A percentile compares a stretch with the other conserved stretches of the same genome.
Evolutionary conservation across 208 protist genomes (phyloP).

Genomic region (Acanthamoeba sp.): DNA sequence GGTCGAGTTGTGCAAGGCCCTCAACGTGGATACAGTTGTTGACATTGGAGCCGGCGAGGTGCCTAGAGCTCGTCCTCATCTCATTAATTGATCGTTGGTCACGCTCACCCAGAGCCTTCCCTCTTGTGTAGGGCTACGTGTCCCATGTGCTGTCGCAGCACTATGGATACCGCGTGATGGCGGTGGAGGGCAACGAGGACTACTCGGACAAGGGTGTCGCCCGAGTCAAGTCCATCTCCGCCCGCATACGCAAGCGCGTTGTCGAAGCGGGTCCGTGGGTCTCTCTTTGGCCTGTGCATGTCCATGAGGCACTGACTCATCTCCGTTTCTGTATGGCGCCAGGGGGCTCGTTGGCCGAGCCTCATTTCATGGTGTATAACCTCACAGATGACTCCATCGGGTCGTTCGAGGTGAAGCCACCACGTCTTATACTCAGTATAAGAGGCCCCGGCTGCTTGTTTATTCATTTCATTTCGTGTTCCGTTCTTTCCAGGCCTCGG

Average conservation of each 20-base stretch:
- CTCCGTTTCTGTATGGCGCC: too few species aligned
- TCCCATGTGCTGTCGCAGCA: conserved; percentile 69
- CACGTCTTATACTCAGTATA: neutral
- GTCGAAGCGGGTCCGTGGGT: neutral
- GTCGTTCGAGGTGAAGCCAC: conserved; percentile 7
- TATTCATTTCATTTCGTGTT: neutral
- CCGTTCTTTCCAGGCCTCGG: neutral
- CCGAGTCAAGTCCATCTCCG: conserved; percentile 42
- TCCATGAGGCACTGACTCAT: too few species aligned
- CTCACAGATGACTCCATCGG: conserved; percentile 62
- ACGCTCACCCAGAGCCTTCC: neutral
- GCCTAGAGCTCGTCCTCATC: neutral
- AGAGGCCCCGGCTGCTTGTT: neutral
- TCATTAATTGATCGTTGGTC: too few species aligned
- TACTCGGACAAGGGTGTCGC: conserved; percentile 53
- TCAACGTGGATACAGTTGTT: conserved; percentile 52
- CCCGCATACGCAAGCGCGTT: neutral
- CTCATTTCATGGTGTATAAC: conserved; percentile 66
- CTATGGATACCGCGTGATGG: conserved; percentile 62
- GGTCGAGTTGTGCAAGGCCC: conserved; percentile 39
- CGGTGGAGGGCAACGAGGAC: conserved; percentile 66
- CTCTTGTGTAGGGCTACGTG: conserved; percentile 34
- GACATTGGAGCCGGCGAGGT: conserved; percentile 69
- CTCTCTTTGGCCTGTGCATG: neutral
- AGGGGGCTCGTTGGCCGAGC: conserved; percentile 22